Evolutionary conservation across 2,329 filamentous ascomycete genomes (phyloP).

Genomic region (Pseudohalonectria lignicola): DNA sequence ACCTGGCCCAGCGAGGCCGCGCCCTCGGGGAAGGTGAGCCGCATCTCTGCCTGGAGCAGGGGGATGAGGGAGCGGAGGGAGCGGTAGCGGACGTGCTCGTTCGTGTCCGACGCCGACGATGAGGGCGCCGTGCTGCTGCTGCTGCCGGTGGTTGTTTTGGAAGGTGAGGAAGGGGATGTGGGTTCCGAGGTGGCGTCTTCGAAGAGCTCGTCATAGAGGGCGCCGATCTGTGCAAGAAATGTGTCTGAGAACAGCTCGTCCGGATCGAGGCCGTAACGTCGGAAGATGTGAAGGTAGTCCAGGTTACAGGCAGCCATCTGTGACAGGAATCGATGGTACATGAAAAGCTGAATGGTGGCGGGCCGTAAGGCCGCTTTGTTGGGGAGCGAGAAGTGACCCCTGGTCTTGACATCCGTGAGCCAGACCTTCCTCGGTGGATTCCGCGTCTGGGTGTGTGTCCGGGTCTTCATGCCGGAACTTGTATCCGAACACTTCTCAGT

Average conservation of each 20-base stretch:
- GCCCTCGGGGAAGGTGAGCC: constrained; percentile 40
- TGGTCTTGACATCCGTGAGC: constrained; percentile 82
- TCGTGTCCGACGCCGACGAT: constrained; percentile 3
- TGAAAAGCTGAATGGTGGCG: constrained; percentile 75
- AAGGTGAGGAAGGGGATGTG: constrained; percentile 2
- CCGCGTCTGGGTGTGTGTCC: background rate
- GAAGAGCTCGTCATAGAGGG: constrained; percentile 55
- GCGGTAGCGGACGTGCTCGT: constrained; percentile 32
- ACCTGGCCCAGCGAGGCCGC: constrained; percentile 35
- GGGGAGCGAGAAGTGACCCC: constrained; percentile 53
- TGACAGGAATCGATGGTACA: constrained; percentile 80
- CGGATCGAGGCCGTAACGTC: constrained; percentile 59
- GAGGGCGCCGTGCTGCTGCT: constrained; percentile 1
- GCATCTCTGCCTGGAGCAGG: constrained; percentile 34
- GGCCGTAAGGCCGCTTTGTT: constrained; percentile 56
- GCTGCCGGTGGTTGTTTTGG: constrained; percentile 11
- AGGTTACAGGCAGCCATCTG: constrained; percentile 62
- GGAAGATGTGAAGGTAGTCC: constrained; percentile 56
- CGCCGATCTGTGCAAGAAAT: constrained; percentile 67
- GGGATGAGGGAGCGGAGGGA: constrained; percentile 34
- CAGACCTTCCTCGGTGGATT: constrained; percentile 37
- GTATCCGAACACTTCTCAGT: too few relatives aligned
- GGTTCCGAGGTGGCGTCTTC: constrained; percentile 26
- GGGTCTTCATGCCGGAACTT: too few relatives aligned
- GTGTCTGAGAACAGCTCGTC: constrained; percentile 61